Conservation (phyloP, 106 monocot species). For the Acorus gramineus region DNA sequence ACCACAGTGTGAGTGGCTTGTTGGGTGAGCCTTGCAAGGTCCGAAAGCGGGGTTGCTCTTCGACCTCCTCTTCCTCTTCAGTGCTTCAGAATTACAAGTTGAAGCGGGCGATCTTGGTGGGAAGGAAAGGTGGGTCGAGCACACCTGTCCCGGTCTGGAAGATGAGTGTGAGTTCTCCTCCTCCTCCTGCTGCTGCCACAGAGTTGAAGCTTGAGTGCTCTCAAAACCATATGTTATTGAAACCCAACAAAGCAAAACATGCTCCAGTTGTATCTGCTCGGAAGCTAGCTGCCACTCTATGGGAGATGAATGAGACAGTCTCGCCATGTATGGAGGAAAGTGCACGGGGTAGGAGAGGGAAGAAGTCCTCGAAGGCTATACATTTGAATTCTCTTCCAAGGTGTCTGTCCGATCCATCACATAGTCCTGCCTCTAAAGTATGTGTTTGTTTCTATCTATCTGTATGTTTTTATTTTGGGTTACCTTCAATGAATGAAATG, state of each 20-base stretch:
- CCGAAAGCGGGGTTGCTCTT: conserved; percentile 25
- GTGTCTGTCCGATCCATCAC: conserved; percentile 31
- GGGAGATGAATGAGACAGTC: conserved; percentile 33
- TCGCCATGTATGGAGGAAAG: conserved; percentile 6
- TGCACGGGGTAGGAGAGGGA: background rate
- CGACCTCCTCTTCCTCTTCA: conserved; percentile 28
- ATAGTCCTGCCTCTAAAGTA: conserved; percentile 39
- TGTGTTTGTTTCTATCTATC: conserved; percentile 1
- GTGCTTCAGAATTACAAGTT: conserved; percentile 25
- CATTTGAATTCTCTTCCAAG: conserved; percentile 8
- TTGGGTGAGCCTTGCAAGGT: conserved; percentile 19
- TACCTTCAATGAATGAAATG: background rate
- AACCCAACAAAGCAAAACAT: conserved; percentile 1
- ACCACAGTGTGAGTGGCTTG: background rate
- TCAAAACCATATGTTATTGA: background rate
- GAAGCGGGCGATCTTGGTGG: conserved; percentile 27
- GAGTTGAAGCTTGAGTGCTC: conserved; percentile 3
- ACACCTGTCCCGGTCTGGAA: conserved; percentile 29
- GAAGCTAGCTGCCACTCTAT: conserved; percentile 50
- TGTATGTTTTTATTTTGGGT: background rate
- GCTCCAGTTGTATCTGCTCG: conserved; percentile 35
- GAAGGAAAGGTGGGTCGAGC: conserved; percentile 15
- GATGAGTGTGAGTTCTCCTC: conserved; percentile 24
- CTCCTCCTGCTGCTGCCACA: conserved; percentile 10
- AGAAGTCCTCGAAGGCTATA: background rate